Base-by-base conservation (phyloP, 441 rosid genomes). In the Jatropha podagrica region DNA sequence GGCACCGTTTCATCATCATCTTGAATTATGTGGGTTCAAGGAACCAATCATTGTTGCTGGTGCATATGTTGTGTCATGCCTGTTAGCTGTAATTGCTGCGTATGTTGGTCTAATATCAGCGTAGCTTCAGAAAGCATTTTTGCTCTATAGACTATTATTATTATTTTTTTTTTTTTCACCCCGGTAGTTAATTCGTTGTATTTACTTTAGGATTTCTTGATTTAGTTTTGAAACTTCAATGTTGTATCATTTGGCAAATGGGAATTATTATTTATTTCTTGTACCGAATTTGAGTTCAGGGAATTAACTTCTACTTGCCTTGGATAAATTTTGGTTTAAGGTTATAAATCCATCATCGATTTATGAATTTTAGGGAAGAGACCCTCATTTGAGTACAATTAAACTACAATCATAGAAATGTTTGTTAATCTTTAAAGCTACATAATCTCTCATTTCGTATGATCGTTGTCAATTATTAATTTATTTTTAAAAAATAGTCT, bases 21-120 rank as follows among this genome's bases (percentile, higher is more conserved):
- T 93, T 4, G 85, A 88, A 71, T 77, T 87, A 26, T 84, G 83
- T 46, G 97, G 98, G 62, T 54, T 87, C 23, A 88, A 80, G 75
- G 96, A 93, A 78, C 94, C 96, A 2, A 40, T 74, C 66, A 88
- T 92, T 44, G 96, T 93, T 56, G 88, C 92, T 1, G 82, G 80
- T 62, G 95, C 93, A 3, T 95, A 93, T 83, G 84, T 80, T 63
- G 59, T 92, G 64, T 88, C 96, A 0, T 83, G 83, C 71, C 37
- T 88, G 41, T 81, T 93, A 78, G 89, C 96, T 69, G 73, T 95
- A 76, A 68, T 84, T 73, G 99, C 96, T 17, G 95, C 90, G 71
- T 95, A 88, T 59, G 76, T 91, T 23, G 99, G 95, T 80, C 93
- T 95, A 61, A 81, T 79, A 63, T 87, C 95, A 15, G 95, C 88